Base-by-base conservation (phyloP, 139 green algal genomes). In the Picochlorum sp. region DNA sequence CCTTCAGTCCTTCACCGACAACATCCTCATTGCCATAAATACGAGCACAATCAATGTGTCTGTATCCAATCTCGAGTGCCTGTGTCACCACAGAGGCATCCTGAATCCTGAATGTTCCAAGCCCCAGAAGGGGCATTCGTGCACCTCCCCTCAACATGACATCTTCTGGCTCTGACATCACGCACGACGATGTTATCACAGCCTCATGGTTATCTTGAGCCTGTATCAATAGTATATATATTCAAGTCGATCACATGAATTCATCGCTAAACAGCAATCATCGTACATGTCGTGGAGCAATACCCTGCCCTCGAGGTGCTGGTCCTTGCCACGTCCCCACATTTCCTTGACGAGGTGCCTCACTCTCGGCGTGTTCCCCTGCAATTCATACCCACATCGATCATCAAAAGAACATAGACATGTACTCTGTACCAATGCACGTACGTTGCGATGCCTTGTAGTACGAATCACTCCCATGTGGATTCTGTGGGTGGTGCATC, bases 271-370 rank as follows among this genome's bases (percentile, higher is more conserved):
- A 41, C 6, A 41, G 34, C 0, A 26, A 54, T 18, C 15, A 21
- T 26, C 47, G 47, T 54, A 54, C 47, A 54, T 54, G 47, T 15
- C 52, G 63, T 26, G 63, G 69, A 57, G 57, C 15, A 18, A 47
- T 54, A 15, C 58, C 38, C 37, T 65, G 67, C 21, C 84, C 83
- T 3, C 44, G n/a, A 0, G 86, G 86, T 6, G 86, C 86, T 11
- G 86, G 78, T n/a, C 86, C 86, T 45, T 91, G 81, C 86, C 86
- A 94, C 0, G 74, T 83, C 24, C 85, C 86, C 0, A 82, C 88
- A 7, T 76, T 72, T 4, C 78, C 84, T 70, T 81, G 18, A 54
- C 34, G 34, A 41, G 34, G 34, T 41, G 34, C 34, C 8, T 41
- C 34, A 41, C 34, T 41, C 34, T 41, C 34, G 8, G 8, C 8